Evolutionary conservation across 495 filamentous ascomycete genomes (phyloP).

Genomic region (Lophiotrema nucula): DNA sequence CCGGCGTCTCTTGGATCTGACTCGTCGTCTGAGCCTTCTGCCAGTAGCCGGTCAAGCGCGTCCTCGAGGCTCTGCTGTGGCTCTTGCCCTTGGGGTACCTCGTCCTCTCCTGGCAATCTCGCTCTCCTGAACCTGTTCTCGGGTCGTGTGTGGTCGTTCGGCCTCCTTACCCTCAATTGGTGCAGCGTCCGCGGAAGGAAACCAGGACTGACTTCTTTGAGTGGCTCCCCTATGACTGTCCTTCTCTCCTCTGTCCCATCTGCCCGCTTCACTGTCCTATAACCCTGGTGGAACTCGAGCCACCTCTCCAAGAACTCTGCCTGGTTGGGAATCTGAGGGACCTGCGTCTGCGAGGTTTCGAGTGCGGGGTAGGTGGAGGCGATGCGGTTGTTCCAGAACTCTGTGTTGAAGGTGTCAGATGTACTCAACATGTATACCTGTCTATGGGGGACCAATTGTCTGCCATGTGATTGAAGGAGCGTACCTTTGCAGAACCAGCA

Average conservation of each 20-base stretch:
- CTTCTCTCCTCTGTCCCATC: constrained; percentile 43
- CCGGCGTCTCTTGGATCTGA: background rate
- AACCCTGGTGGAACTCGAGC: constrained; percentile 48
- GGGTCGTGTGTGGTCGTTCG: constrained; percentile 14
- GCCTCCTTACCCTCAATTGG: constrained; percentile 35
- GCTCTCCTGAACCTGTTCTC: constrained; percentile 16
- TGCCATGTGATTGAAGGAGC: background rate
- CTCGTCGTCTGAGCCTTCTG: constrained; percentile 32
- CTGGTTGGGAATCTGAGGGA: constrained; percentile 46
- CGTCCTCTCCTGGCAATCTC: constrained; percentile 11
- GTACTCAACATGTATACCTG: background rate
- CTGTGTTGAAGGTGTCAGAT: constrained; percentile 29
- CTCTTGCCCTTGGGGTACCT: background rate
- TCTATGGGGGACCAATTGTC: background rate
- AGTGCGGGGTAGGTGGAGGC: constrained; percentile 35
- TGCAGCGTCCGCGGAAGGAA: constrained; percentile 43
- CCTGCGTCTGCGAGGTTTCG: constrained; percentile 36
- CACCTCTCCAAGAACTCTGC: constrained; percentile 43
- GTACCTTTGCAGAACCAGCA: constrained; percentile 49
- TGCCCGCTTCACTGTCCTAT: constrained; percentile 36
- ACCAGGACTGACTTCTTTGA: constrained; percentile 45
- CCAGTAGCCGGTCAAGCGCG: constrained; percentile 38
- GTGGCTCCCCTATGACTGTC: constrained; percentile 43
- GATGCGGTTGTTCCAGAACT: constrained; percentile 47
- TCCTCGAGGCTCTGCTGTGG: constrained; percentile 37